These are phyloP conservation scores for Wickerhamiella azyma DNA, from an alignment of 805 yeast species.

Conservation along the genomic window DNA sequence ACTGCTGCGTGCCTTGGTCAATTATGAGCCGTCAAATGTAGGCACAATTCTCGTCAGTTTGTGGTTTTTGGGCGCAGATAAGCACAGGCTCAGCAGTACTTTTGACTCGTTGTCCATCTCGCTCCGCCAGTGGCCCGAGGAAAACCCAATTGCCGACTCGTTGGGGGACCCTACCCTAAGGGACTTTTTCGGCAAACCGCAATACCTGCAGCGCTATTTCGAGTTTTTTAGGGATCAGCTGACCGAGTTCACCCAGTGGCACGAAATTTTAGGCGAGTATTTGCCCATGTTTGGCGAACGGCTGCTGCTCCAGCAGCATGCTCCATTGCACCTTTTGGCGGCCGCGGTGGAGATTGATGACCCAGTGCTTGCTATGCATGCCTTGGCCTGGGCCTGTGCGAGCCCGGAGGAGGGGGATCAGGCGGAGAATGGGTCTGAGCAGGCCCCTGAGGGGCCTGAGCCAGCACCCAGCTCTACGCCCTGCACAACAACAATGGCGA, in stretches of 20 bases:
- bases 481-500: no score
- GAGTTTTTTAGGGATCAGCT: slow-evolving; percentile 29
- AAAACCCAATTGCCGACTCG: slow-evolving; percentile 28
- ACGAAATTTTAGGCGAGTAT: slow-evolving; percentile 19
- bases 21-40: slow-evolving; percentile 21
- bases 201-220: slow-evolving; percentile 26
- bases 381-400: slow-evolving; percentile 21
- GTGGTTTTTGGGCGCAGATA: slow-evolving; percentile 27
- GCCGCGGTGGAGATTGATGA: slow-evolving; percentile 27
- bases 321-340: slow-evolving; percentile 26
- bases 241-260: slow-evolving; percentile 27
- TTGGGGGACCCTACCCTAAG: slow-evolving; percentile 23
- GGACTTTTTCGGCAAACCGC: slow-evolving; percentile 22
- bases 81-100: slow-evolving; percentile 20
- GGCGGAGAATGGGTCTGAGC: no score
- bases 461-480: no score
- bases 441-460: no score
- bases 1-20: slow-evolving; percentile 24
- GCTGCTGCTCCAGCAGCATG: slow-evolving; percentile 19
- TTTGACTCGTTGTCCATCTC: slow-evolving; percentile 21
- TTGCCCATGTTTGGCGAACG: slow-evolving; percentile 15
- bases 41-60: slow-evolving; percentile 23
- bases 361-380: slow-evolving; percentile 26
- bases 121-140: slow-evolving; percentile 27
- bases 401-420: not conserved